Conservation (phyloP, 1,139 yeast genomes). For the Diutina rugosa region DNA sequence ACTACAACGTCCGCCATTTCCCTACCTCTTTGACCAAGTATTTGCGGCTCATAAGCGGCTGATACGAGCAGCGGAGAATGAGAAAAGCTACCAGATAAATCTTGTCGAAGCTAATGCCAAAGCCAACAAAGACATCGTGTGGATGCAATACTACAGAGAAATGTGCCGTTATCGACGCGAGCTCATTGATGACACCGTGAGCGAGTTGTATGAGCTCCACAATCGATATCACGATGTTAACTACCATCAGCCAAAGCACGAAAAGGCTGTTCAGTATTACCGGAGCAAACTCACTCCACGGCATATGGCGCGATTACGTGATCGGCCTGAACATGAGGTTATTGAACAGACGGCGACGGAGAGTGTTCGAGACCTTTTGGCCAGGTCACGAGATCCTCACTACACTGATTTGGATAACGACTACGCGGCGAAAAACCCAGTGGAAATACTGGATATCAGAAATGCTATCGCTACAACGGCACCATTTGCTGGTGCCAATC, state of each 20-base stretch:
- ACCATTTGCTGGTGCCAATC: neutral
- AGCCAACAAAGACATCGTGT: constrained; percentile 12
- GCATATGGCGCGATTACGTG: constrained; percentile 5
- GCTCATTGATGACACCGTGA: constrained; percentile 6
- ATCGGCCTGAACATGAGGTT: constrained; percentile 2
- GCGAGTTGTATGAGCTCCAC: constrained; percentile 5
- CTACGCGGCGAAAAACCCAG: constrained; percentile 15
- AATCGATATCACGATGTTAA: constrained; percentile 9
- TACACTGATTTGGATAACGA: constrained; percentile 13
- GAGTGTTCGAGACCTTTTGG: constrained; percentile 5
- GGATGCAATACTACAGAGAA: constrained; percentile 7
- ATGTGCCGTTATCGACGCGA: constrained; percentile 4
- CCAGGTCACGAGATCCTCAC: constrained; percentile 14
- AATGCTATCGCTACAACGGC: neutral
- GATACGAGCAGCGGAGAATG: constrained; percentile 15
- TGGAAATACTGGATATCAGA: constrained; percentile 19
- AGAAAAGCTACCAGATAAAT: constrained; percentile 18
- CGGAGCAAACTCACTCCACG: constrained; percentile 14
- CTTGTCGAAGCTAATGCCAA: constrained; percentile 12
- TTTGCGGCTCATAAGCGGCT: constrained; percentile 14
- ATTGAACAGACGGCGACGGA: neutral
- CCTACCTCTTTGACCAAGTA: constrained; percentile 15
- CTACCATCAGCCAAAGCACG: constrained; percentile 5
- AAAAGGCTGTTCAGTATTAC: constrained; percentile 17
- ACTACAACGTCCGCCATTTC: constrained; percentile 24